Conservation (phyloP, 2,329 filamentous ascomycete species). For the Xylariaceae sp. region DNA sequence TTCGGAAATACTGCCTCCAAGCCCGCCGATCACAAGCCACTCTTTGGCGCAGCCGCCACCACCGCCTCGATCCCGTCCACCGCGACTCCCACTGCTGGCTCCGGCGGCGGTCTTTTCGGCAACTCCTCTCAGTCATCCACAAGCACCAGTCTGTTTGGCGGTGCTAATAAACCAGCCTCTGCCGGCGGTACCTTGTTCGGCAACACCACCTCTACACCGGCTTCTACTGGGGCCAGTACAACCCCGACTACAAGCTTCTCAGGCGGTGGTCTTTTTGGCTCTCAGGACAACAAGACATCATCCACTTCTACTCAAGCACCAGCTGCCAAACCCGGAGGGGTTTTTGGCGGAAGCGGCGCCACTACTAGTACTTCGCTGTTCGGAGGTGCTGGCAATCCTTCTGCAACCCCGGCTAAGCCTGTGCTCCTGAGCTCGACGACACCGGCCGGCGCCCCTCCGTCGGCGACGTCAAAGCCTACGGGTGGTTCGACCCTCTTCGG, state of each 20-base stretch:
- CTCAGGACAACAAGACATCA: conserved; percentile 22
- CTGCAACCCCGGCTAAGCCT: conserved; percentile 43
- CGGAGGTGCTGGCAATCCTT: conserved; percentile 17
- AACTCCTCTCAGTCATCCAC: conserved; percentile 19
- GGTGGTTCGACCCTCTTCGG: conserved; percentile 26
- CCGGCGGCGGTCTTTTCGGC: conserved; percentile 26
- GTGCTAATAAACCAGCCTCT: conserved; percentile 24
- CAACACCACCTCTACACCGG: conserved; percentile 24
- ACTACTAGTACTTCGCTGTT: conserved; percentile 23
- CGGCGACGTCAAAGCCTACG: conserved; percentile 34
- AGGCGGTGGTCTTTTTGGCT: conserved; percentile 28
- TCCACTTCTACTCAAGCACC: conserved; percentile 22
- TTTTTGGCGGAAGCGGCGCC: conserved; percentile 24
- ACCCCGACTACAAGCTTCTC: conserved; percentile 23
- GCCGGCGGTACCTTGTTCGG: conserved; percentile 30
- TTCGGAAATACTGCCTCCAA: conserved; percentile 35
- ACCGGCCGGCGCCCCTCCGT: conserved; percentile 53
- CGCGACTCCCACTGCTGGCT: conserved; percentile 24
- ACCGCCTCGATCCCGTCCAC: conserved; percentile 23
- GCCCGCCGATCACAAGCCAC: conserved; percentile 30
- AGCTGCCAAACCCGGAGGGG: conserved; percentile 20
- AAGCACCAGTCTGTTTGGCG: conserved; percentile 28
- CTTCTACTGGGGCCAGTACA: conserved; percentile 23
- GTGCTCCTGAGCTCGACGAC: conserved; percentile 50
- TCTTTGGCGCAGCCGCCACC: conserved; percentile 28